Conservation (phyloP, 208 protist genomes). For the Lotmaria passim region DNA sequence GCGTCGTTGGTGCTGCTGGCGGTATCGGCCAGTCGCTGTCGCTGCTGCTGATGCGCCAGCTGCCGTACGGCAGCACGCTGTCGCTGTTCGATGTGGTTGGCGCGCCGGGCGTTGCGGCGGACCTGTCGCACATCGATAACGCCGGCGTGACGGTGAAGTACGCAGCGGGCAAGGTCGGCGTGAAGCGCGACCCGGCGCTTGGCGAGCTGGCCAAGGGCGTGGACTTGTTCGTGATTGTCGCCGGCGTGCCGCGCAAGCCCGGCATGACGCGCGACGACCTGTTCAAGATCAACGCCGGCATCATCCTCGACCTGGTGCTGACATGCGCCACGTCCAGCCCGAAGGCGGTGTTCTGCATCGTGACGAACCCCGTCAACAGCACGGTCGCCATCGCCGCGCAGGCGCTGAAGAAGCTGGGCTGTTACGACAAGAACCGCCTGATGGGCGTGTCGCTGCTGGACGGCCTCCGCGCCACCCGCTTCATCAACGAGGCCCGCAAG, state of each 20-base stretch:
- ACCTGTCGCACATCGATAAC: conserved; percentile 93
- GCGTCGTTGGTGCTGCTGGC: conserved; percentile 86
- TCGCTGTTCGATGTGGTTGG: conserved; percentile 91
- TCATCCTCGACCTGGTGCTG: conserved; percentile 67
- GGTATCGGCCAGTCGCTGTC: conserved; percentile 90
- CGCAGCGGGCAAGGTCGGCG: conserved; percentile 68
- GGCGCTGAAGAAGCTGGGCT: conserved; percentile 88
- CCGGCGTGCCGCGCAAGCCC: conserved; percentile 97
- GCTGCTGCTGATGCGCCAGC: conserved; percentile 80
- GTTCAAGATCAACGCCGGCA: conserved; percentile 96
- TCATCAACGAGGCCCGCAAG: conserved; percentile 83
- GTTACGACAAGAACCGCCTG: conserved; percentile 88
- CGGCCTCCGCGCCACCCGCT: conserved; percentile 90
- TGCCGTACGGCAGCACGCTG: conserved; percentile 84
- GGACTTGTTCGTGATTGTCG: conserved; percentile 94
- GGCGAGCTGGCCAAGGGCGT: conserved; percentile 71
- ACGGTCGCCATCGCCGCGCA: conserved; percentile 94
- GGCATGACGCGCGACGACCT: conserved; percentile 97
- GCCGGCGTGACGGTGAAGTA: conserved; percentile 79
- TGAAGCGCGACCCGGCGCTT: conserved; percentile 59
- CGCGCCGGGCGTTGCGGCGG: conserved; percentile 92
- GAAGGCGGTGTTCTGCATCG: conserved; percentile 91
- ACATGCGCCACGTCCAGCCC: conserved; percentile 85
- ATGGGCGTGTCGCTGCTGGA: conserved; percentile 95
- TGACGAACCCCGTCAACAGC: conserved; percentile 97